Evolutionary conservation across 768 basidiomycete species (phyloP).

Genomic region (Boletus vinaceobasis): DNA sequence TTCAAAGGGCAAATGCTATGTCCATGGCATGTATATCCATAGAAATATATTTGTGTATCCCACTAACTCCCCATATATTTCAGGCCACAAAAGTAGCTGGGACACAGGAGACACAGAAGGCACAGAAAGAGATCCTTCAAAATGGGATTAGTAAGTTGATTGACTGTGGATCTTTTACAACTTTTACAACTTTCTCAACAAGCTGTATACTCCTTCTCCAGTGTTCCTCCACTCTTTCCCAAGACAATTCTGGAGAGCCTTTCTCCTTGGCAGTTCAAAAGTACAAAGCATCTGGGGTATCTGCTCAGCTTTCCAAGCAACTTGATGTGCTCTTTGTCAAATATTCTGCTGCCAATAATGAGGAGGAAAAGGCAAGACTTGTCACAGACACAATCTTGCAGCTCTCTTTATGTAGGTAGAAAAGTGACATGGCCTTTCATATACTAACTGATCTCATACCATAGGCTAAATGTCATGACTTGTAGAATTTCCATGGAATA

Average conservation of each 20-base stretch:
- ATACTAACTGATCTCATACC: background rate
- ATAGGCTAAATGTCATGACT: background rate
- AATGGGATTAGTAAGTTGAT: background rate
- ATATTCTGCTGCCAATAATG: background rate
- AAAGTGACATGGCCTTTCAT: background rate
- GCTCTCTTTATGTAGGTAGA: background rate
- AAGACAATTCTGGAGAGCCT: background rate
- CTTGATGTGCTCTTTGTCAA: background rate
- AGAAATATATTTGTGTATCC: background rate
- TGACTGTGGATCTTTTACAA: background rate
- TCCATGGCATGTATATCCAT: background rate
- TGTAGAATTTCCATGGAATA: background rate
- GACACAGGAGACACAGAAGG: background rate
- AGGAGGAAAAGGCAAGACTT: background rate
- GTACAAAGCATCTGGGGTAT: background rate
- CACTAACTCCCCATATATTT: background rate
- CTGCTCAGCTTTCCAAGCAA: background rate
- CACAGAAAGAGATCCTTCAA: background rate
- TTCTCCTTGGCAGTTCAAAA: background rate
- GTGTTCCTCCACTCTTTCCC: background rate
- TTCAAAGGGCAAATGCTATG: background rate
- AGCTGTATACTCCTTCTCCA: background rate
- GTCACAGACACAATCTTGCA: background rate
- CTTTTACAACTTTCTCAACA: background rate
- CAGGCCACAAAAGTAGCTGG: background rate